Evolutionary conservation across 2,329 filamentous ascomycete genomes (phyloP), one percentile per base, ranked within the genome.

Genomic region (Botryotinia convoluta): DNA sequence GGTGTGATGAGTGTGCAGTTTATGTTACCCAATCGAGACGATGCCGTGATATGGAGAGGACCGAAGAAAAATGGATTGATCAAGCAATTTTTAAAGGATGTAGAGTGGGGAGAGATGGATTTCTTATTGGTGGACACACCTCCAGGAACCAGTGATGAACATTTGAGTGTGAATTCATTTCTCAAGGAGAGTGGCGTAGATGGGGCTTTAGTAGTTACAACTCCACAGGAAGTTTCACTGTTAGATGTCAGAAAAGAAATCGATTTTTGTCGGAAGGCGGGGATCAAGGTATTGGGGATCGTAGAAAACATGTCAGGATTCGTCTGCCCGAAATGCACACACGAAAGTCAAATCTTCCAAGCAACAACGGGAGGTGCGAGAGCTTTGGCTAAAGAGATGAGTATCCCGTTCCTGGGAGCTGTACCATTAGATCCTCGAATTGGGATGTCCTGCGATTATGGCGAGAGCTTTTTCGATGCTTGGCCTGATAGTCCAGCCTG

Each of bases 221-320:
- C 96, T 9, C 96, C 96, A 2, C 96, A 99, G 82, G 97, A 99
- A 83, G 94, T 98, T 29, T 89, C 92, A 2, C 85, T 99, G 71
- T 86, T 99, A 62, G 96, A 99, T 81, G 96, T 99, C 20, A 87
- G 96, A 77, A 98, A 98, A 84, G 96, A 99, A 83, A 95, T 99
- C 74, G 95, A 99, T 80, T 99, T 99, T 81, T 99, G 97, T 83
- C 87, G 91, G 74, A 99, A 99, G 84, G 96, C 96, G 0, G 94
- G 93, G 6, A 98, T 99, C 77, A 88, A 87, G 65, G 89, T 99
- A 10, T 83, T 99, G 5, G 96, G 96, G 0, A 86, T 99, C 59
- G 96, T 97, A 26, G 96, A 99, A 85, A 99, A 99, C 81, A 99
- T 99, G 96, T 93, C 91, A 74, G 94, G 94, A 5, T 99, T 98